Base-by-base conservation (phyloP, 1,139 yeast species). In the Kurtzmaniella natalensis region DNA sequence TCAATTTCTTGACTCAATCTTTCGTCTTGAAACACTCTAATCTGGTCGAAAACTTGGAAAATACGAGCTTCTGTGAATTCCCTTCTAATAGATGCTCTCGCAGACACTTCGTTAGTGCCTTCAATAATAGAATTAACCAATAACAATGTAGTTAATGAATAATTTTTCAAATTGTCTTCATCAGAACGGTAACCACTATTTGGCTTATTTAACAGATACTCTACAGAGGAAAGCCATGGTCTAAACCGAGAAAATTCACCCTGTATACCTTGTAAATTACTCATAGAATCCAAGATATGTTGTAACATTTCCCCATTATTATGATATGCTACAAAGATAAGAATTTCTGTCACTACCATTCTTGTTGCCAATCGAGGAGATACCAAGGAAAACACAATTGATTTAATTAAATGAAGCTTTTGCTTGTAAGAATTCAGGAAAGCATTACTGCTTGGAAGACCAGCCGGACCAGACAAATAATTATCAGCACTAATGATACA, bases 1-100 rank as follows among this genome's bases (percentile, higher is more conserved):
- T 64, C 66, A 23, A 74, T 65, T 38, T 72, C 70, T 34, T 71
- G 73, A 35, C 57, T 55, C 23, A 74, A 59, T 28, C 73, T 59
- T 8, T 51, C 57, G 44, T 64, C 66, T 30, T 62, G 52, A 13
- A 74, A 45, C 0, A 44, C 50, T 32, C 53, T 57, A 11, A 72
- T 48, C 31, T 59, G 59, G 29, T 66, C 67, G 32, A 72, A 66
- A 1, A 73, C 52, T 31, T 51, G 52, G 7, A 50, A 38, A 4
- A 75, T 41, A 8, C 74, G 57, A 1, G 72, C 61, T 26, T 68
- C 70, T 15, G 55, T 57, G 15, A 75, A 55, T 36, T 70, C 70
- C 18, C 60, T 47, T 36, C 79, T 50, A 17, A 72, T 44, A 2
- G 51, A 35, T 4, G 57, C 50, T 36, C 79, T 51, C 7, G 52